Evolutionary conservation across 768 basidiomycete species (phyloP), one percentile per base, ranked within the genome.

Genomic region (Tulasnella sp.): DNA sequence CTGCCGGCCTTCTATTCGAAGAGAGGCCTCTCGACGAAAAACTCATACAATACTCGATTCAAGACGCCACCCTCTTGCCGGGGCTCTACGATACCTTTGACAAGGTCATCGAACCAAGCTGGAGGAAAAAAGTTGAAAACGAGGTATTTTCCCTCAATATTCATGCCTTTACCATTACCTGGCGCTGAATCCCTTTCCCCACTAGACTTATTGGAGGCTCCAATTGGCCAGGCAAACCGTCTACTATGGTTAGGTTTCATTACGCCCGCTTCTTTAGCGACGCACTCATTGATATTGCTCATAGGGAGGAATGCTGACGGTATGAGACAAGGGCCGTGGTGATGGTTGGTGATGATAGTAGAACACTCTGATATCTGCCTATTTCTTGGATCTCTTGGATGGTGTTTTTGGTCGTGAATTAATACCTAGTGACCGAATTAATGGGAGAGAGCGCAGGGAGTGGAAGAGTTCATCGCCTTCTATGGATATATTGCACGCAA

Each of bases 1-100:
- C 18, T n/a, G 75, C 75, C 2, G 79, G 46, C 9, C 40, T 54
- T 54, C 24, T 41, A 22, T 80, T 81, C 72, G 81, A 81, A 18
- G 41, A 74, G 44, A 64, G 81, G 50, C 81, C 81, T 20, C 80
- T 81, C n/a, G 42, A 58, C 9, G 42, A 64, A 16, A 75, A 50
- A 28, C 60, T 81, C 72, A 12, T 81, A 6, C 64, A 81, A 69
- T 81, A 81, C 44, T 74, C 72, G 24, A 64, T 81, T 8, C 76
- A 81, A 60, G 81, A 81, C 40, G 81, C 81, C 22, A 75, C 64
- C 24, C 80, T 81, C n/a, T 60, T 81, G 11, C 81, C 81, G 2
- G n/a, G 37, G 8, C 79, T 81, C 12, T 81, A 73, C 60, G 41
- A 34, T 22, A 73, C 81, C 22, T 81, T 81, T 40, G 80, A 81